Base-by-base conservation (phyloP, 208 protist species). In the Acanthamoeba healyi region DNA sequence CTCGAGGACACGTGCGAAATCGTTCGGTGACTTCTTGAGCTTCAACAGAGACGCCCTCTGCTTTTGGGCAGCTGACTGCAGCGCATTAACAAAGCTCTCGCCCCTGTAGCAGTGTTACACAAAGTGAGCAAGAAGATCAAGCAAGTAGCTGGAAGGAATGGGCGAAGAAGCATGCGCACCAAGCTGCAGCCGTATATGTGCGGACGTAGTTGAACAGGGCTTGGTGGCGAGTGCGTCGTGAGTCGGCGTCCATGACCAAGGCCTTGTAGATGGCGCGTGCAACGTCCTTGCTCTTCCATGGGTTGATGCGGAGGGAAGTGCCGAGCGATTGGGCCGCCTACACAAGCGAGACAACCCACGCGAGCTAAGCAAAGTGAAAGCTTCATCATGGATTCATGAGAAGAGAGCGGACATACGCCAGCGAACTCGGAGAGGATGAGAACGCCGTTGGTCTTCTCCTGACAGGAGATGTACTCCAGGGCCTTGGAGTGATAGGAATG, bases 361-460 rank as follows among this genome's bases (percentile, higher is more conserved):
- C n/a, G n/a, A n/a, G n/a, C n/a, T n/a, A n/a, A n/a, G n/a, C n/a
- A n/a, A n/a, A n/a, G n/a, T n/a, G n/a, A n/a, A n/a, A n/a, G n/a
- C n/a, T n/a, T n/a, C n/a, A n/a, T n/a, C n/a, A n/a, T n/a, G n/a
- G n/a, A n/a, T n/a, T n/a, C n/a, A n/a, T n/a, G n/a, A n/a, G n/a
- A n/a, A n/a, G 36, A 38, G 63, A 38, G 38, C 17, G 44, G n/a
- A 40, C 72, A 44, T 94, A 92, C 94, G 34, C 97, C 97, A 19
- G 97, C 97, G 94, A 98, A 98, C 74, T 98, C 97, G 54, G 46
- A 91, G 15, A 98, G 93, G 22, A 98, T 96, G 3, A 98, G 61
- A 19, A 96, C 96, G 42, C 97, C 97, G 24, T 95, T 56, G 29
- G 90, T 81, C 6, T 96, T 70, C 24, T 82, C 40, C 63, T 98